Base-by-base conservation (phyloP, 2,329 filamentous ascomycete genomes). In the Fusarium sulawesiense region DNA sequence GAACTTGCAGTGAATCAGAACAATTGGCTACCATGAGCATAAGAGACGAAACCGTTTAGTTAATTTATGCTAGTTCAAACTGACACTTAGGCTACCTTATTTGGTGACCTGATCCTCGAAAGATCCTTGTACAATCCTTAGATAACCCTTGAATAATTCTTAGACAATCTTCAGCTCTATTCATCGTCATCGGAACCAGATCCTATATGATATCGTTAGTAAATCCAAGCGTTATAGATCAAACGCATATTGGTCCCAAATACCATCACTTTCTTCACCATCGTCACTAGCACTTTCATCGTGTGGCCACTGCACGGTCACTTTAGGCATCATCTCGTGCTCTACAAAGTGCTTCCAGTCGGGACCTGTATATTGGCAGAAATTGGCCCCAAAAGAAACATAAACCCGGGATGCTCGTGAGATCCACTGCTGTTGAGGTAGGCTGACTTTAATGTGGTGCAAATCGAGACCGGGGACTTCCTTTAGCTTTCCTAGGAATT, bases 341-440 rank as follows among this genome's bases (percentile, higher is more conserved):
- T 72, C 74, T 3, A 81, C 68, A 58, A 78, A 82, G 27, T 78
- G 74, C 54, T 68, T 77, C 75, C 79, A 80, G 46, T 81, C 79
- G 1, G 75, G 63, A 2, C 82, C 81, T 2, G 73, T 76, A 51
- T 81, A 81, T 21, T 76, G 56, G 14, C 71, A 64, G 11, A 21
- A 45, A 1, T 14, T 12, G 1, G 60, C 62, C 12, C 49, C 48
- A 70, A 78, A 18, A 12, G 60, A 14, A 70, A 67, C n/a, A 25
- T 37, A 13, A 49, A 67, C 27, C 47, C 59, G 25, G 7, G 21
- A 37, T 4, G 57, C 56, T 1, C 68, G 66, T 20, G 66, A 51
- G 6, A 50, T 20, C 68, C 75, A 78, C 9, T 66, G 47, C 40
- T 81, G 78, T 6, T 53, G 66, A 11, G 79, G 59, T 11, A 73